phyloP scores from a whole-genome alignment of 306 rosid species.

The Cercis canadensis region DNA sequence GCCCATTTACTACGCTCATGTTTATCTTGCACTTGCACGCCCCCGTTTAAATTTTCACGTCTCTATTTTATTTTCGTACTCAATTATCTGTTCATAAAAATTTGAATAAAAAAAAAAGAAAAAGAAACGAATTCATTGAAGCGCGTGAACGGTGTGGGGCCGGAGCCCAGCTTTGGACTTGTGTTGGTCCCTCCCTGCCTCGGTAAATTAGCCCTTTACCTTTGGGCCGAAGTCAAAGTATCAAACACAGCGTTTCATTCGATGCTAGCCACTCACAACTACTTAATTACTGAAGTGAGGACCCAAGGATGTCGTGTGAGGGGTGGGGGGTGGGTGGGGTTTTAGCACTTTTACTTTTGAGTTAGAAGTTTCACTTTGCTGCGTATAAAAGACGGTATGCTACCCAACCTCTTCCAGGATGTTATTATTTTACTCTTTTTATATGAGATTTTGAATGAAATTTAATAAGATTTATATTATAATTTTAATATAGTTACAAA shows the following conservation, averaged over 20 bases:
- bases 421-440: too few relatives aligned
- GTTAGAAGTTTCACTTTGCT: too few relatives aligned
- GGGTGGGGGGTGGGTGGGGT: too few relatives aligned
- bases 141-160: conserved; percentile 37
- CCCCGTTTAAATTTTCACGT: background rate
- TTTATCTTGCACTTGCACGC: conserved; percentile 33
- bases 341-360: too few relatives aligned
- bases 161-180: conserved; percentile 13
- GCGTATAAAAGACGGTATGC: too few relatives aligned
- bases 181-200: conserved; percentile 1
- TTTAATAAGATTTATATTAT: too few relatives aligned
- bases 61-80: too few relatives aligned
- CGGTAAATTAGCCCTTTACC: background rate
- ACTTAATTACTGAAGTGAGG: background rate
- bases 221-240: conserved; percentile 39
- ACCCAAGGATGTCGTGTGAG: too few relatives aligned
- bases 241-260: conserved; percentile 32
- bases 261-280: background rate
- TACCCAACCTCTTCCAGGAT: too few relatives aligned
- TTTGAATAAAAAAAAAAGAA: background rate
- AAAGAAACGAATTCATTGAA: conserved; percentile 23
- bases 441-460: too few relatives aligned
- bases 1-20: conserved; percentile 58
- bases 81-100: too few relatives aligned
- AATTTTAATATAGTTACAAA: too few relatives aligned